These are phyloP conservation scores for Colletotrichum ledebouriae DNA, from an alignment of 2,329 filamentous ascomycete genomes.

Conservation along the genomic window DNA sequence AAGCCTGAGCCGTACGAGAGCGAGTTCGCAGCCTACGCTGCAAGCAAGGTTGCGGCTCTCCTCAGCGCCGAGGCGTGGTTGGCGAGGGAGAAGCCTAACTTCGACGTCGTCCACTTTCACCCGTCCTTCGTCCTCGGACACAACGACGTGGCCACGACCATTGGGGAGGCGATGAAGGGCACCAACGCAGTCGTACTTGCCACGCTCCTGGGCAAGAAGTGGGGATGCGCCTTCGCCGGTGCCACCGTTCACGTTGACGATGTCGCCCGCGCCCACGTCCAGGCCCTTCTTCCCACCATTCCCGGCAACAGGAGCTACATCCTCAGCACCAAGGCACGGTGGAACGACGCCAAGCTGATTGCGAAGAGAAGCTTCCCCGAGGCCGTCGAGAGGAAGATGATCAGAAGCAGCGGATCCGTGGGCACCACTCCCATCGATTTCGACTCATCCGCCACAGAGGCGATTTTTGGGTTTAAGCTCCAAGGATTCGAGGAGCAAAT, in stretches of 20 bases:
- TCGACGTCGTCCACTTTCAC: slow-evolving; percentile 53
- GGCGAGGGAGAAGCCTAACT: slow-evolving; percentile 49
- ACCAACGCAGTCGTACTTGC: slow-evolving; percentile 53
- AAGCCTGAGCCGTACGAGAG: slow-evolving; percentile 41
- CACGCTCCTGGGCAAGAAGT: slow-evolving; percentile 50
- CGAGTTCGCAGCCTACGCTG: slow-evolving; percentile 52
- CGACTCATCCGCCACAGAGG: slow-evolving; percentile 49
- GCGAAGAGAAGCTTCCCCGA: slow-evolving; percentile 49
- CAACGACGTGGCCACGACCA: slow-evolving; percentile 50
- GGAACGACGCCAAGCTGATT: slow-evolving; percentile 56
- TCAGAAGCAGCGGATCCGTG: slow-evolving; percentile 30
- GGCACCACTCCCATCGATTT: slow-evolving; percentile 39
- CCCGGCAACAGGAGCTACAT: slow-evolving; percentile 52
- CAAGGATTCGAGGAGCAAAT: slow-evolving; percentile 52
- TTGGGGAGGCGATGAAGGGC: slow-evolving; percentile 49
- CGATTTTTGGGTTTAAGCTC: slow-evolving; percentile 51
- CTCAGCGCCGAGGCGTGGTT: slow-evolving; percentile 52
- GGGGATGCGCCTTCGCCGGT: slow-evolving; percentile 46
- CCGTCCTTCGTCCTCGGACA: slow-evolving; percentile 54
- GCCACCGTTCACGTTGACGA: slow-evolving; percentile 55
- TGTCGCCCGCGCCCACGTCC: slow-evolving; percentile 54
- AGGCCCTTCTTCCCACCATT: slow-evolving; percentile 51
- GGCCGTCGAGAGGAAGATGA: slow-evolving; percentile 32
- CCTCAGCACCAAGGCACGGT: slow-evolving; percentile 44
- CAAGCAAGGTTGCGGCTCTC: slow-evolving; percentile 53